Conservation (phyloP, 345 rosid genomes). For the Salix koriyanagi region DNA sequence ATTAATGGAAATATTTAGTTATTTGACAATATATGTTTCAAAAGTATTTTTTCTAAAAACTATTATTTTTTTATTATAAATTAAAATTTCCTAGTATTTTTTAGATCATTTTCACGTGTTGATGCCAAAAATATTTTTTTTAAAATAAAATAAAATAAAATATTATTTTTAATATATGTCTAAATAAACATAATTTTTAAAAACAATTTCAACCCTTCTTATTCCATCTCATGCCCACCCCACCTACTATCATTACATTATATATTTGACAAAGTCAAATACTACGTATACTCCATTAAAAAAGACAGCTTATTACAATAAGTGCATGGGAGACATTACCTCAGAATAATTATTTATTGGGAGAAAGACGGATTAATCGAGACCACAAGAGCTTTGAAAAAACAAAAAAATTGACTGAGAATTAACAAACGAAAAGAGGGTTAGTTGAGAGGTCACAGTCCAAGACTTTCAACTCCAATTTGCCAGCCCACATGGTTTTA, state of each 20-base stretch:
- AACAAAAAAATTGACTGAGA: not conserved
- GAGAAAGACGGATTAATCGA: not conserved
- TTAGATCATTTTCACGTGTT: too few relatives aligned
- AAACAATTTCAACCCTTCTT: too few relatives aligned
- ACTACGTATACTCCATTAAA: too few relatives aligned
- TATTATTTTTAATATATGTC: too few relatives aligned
- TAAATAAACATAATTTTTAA: too few relatives aligned
- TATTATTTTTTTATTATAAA: too few relatives aligned
- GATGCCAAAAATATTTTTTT: too few relatives aligned
- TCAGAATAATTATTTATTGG: not conserved
- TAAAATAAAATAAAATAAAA: too few relatives aligned
- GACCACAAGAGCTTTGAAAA: not conserved
- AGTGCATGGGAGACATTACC: not conserved
- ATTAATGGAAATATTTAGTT: not conserved
- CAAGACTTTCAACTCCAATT: not conserved
- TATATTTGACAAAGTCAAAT: not conserved
- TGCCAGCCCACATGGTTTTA: not conserved
- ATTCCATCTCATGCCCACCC: not conserved
- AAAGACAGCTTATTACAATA: not conserved
- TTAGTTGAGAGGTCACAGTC: not conserved
- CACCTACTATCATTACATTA: not conserved
- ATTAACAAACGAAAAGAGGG: not conserved
- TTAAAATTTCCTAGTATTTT: too few relatives aligned
- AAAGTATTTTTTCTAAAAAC: too few relatives aligned
- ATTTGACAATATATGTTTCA: too few relatives aligned